Conservation (phyloP, 2,329 filamentous ascomycete species). For the Neofusicoccum sp. region DNA sequence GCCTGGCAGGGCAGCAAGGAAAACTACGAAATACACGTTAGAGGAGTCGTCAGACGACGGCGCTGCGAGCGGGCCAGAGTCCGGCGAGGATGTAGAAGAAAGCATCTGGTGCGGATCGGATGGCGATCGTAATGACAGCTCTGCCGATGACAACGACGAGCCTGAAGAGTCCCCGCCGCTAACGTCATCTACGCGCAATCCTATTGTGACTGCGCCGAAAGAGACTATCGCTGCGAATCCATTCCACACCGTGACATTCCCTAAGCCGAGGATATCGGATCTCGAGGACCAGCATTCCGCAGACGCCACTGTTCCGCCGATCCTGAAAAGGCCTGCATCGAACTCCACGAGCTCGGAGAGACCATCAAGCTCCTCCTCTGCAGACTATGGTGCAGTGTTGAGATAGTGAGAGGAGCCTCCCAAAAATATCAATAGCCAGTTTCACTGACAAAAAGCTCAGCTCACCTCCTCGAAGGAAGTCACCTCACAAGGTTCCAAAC, state of each 20-base stretch:
- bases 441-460: background rate
- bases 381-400: constrained; percentile 29
- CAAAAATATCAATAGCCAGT: background rate
- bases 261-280: background rate
- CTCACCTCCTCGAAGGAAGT: constrained; percentile 15
- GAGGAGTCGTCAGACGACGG: background rate
- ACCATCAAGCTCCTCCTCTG: constrained; percentile 31
- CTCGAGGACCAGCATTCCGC: too few relatives aligned
- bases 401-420: constrained; percentile 26
- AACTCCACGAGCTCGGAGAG: constrained; percentile 21
- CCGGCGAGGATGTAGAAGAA: background rate
- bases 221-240: background rate
- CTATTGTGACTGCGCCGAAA: background rate
- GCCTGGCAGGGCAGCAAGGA: background rate
- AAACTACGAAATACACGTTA: background rate
- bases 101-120: constrained; percentile 9
- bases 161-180: background rate
- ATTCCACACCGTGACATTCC: background rate
- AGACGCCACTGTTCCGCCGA: background rate
- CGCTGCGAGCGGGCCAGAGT: background rate
- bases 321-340: background rate
- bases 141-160: constrained; percentile 30
- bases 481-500: constrained; percentile 33
- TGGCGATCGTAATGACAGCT: constrained; percentile 27
- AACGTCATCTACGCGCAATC: background rate